Percentiles rank a stretch among this genome's conserved stretches.
Conservation (phyloP, 2,329 filamentous ascomycete species). For the Xylaria sp. region DNA sequence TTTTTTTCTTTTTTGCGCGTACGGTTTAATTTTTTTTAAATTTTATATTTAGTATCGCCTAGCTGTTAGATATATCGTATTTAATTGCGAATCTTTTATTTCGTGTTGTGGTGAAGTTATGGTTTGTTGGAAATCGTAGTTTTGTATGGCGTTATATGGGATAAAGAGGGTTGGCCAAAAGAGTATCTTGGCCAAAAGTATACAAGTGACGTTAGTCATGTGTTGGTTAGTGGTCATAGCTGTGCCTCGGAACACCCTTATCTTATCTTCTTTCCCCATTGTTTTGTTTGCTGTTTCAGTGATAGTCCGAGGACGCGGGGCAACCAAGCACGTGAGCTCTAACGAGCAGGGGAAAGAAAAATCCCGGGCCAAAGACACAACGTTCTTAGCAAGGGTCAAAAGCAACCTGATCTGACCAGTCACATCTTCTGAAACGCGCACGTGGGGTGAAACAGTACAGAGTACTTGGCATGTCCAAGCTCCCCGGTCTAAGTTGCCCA, state of each 20-base stretch:
- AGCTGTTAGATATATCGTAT: too few relatives aligned
- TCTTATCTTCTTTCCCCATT: slow-evolving; percentile 1
- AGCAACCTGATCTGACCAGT: slow-evolving; percentile 22
- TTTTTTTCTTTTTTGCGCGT: too few relatives aligned
- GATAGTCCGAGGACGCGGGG: slow-evolving; percentile 14
- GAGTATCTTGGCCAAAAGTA: too few relatives aligned
- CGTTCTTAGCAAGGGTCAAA: neutral
- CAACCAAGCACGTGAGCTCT: slow-evolving; percentile 28
- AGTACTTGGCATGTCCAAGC: slow-evolving; percentile 9
- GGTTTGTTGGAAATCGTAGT: too few relatives aligned
- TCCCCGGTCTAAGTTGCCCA: slow-evolving; percentile 18
- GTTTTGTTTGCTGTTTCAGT: neutral
- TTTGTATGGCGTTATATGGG: too few relatives aligned
- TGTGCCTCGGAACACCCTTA: slow-evolving; percentile 1
- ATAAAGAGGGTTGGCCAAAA: too few relatives aligned
- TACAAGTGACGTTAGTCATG: too few relatives aligned
- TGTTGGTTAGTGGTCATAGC: neutral
- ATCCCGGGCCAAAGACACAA: neutral
- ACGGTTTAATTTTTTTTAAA: too few relatives aligned
- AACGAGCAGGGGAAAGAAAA: neutral
- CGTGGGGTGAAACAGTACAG: slow-evolving; percentile 21
- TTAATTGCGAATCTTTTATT: too few relatives aligned
- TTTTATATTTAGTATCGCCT: too few relatives aligned
- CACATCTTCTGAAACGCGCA: slow-evolving; percentile 22
- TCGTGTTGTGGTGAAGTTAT: too few relatives aligned